Percentiles rank a stretch among this genome's conserved stretches.
Evolutionary conservation across 257 asterid genomes (phyloP).

Genomic region (Dorcoceras hygrometricum): DNA sequence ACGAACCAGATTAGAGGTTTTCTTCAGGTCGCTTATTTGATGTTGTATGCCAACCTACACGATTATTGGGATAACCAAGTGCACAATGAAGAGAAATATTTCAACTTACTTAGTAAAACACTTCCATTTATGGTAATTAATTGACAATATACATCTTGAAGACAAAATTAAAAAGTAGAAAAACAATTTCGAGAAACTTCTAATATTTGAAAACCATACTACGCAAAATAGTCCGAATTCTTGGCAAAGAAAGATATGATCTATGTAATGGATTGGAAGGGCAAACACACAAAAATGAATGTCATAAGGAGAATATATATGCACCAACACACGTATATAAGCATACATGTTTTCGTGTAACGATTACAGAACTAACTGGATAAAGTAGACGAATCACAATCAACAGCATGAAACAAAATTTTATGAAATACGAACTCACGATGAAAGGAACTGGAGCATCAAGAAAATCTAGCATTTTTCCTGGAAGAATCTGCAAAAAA

Average conservation of each 20-base stretch:
- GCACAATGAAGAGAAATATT: background rate
- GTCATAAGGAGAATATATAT: background rate
- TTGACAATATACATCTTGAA: background rate
- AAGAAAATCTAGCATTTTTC: conserved; percentile 83
- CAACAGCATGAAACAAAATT: background rate
- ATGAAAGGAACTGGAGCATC: conserved; percentile 99
- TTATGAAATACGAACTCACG: conserved; percentile 45
- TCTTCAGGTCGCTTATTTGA: conserved; percentile 57
- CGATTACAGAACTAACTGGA: background rate
- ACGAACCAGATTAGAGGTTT: conserved; percentile 56
- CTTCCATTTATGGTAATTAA: background rate
- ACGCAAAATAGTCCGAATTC: background rate
- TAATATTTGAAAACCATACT: background rate
- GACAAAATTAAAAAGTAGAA: background rate
- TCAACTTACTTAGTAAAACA: background rate
- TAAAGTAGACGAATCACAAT: background rate
- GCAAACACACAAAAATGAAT: background rate
- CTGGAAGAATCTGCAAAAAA: conserved; percentile 75
- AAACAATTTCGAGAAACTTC: background rate
- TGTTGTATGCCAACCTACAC: conserved; percentile 86
- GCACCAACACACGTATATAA: background rate
- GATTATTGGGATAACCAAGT: conserved; percentile 16
- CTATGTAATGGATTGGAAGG: background rate
- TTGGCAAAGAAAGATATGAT: background rate
- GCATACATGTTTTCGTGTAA: background rate